phyloP scores from a whole-genome alignment of 2,329 filamentous ascomycete genomes.

The Parafenestella ontariensis region DNA sequence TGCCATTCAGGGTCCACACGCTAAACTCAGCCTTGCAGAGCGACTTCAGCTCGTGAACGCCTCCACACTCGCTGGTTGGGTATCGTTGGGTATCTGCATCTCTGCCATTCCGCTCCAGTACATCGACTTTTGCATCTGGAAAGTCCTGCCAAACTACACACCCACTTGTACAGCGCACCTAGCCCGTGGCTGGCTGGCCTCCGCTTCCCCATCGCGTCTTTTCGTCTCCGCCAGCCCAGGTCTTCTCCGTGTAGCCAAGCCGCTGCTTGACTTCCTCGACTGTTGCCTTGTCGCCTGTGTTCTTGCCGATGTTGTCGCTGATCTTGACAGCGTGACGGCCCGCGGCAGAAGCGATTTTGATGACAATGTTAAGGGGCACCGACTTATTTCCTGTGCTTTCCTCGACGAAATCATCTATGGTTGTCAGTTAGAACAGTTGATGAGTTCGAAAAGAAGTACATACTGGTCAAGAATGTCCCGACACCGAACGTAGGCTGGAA shows the following conservation, averaged over 20 bases:
- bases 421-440: slow-evolving; percentile 16
- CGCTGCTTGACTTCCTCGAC: slow-evolving; percentile 84
- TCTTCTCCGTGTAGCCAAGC: slow-evolving; percentile 84
- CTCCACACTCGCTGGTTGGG: slow-evolving; percentile 18
- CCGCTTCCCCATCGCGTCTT: slow-evolving; percentile 75
- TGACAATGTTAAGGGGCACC: slow-evolving; percentile 93
- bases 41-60: slow-evolving; percentile 24
- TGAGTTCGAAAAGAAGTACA: slow-evolving; percentile 20
- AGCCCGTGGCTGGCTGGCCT: slow-evolving; percentile 27
- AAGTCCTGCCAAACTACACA: slow-evolving; percentile 8
- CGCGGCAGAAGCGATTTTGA: slow-evolving; percentile 87
- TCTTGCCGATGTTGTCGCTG: slow-evolving; percentile 87
- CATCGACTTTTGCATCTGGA: not conserved
- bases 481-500: slow-evolving; percentile 92
- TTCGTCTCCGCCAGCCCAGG: slow-evolving; percentile 86
- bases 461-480: slow-evolving; percentile 90
- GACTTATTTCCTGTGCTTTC: slow-evolving; percentile 80
- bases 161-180: slow-evolving; percentile 7
- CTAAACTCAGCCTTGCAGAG: slow-evolving; percentile 26
- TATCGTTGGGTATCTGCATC: slow-evolving; percentile 21
- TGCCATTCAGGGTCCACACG: slow-evolving; percentile 15
- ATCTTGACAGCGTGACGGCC: slow-evolving; percentile 90
- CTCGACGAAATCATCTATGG: slow-evolving; percentile 78
- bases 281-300: slow-evolving; percentile 83
- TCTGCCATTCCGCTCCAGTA: slow-evolving; percentile 6